phyloP scores from a whole-genome alignment of 805 yeast species.

The Komagataella ulmi region DNA sequence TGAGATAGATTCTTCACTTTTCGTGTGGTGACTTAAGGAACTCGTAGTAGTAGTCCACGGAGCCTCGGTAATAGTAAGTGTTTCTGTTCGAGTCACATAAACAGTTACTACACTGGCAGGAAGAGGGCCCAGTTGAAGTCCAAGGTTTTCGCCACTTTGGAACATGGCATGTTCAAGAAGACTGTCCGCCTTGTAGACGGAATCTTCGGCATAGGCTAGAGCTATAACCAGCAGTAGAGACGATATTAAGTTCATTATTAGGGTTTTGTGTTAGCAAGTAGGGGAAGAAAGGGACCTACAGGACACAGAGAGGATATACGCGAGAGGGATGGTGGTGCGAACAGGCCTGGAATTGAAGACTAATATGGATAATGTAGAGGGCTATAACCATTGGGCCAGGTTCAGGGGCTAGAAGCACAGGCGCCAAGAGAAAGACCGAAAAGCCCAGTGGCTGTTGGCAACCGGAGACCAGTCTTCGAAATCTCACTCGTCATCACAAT shows the following conservation, averaged over 20 bases:
- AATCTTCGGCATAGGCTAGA: not conserved
- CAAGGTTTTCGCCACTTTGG: not conserved
- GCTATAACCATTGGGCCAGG: too few species aligned
- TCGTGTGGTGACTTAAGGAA: not conserved
- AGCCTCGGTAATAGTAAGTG: not conserved
- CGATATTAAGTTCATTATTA: not conserved
- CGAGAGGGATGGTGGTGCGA: not conserved
- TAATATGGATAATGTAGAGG: not conserved
- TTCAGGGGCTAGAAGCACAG: too few species aligned
- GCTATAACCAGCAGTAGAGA: not conserved
- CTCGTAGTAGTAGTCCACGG: slow-evolving; percentile 1
- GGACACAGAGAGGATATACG: not conserved
- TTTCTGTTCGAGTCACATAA: slow-evolving; percentile 1
- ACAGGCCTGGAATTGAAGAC: not conserved
- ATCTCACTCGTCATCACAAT: not conserved
- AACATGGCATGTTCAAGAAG: not conserved
- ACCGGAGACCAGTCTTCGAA: not conserved
- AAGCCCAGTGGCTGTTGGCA: too few species aligned
- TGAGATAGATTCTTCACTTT: not conserved
- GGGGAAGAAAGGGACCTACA: not conserved
- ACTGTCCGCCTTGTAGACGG: not conserved
- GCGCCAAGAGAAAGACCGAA: too few species aligned
- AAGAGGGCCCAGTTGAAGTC: not conserved
- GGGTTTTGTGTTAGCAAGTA: not conserved
- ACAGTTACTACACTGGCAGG: not conserved